Base-by-base conservation (phyloP, 1,139 yeast genomes). In the Candida dubliniensis region DNA sequence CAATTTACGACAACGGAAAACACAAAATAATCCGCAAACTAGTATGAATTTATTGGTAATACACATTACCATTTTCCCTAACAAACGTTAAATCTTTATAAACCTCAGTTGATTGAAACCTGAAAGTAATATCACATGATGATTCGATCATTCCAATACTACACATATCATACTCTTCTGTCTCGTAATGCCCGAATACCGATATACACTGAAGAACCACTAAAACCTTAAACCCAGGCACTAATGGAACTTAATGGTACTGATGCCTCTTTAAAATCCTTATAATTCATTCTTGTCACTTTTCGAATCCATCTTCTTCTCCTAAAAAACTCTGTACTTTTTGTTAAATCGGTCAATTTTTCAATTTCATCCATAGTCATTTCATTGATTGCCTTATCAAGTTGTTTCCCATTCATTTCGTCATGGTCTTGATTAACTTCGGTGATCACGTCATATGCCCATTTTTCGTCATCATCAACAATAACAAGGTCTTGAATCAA, bases 391-490 rank as follows among this genome's bases (percentile, higher is more conserved):
- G 51, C 30, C n/a, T 41, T 24, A 27, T 27, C 31, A 11, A 18
- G 23, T 18, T 23, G n/a, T 25, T 30, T 25, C 25, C 31, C 31
- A 12, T 52, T 54, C 13, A 25, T 29, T 14, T 50, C 45, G 14
- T 51, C 53, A 15, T 48, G 55, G 33, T 55, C 50, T 43, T 56
- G 51, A 6, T 31, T 30, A 25, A 25, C 12, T 12, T 41, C 32
- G 5, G 25, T 18, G 3, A 38, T 15, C 23, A 46, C 31, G 60
- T 86, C 95, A 59, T 86, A 86, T 14, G 84, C 90, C 93, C 93
- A 86, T 61, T 86, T 86, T 36, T 84, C 85, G 44, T 81, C 88
- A 31, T 76, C 69, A 60, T 85, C 91, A 31, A 83, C 70, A 36
- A 69, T 71, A 8, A 84, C 81, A 40, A 80, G 62, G 48, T 80